Evolutionary conservation across 768 basidiomycete genomes (phyloP).

Genomic region (Crucibulum laeve): DNA sequence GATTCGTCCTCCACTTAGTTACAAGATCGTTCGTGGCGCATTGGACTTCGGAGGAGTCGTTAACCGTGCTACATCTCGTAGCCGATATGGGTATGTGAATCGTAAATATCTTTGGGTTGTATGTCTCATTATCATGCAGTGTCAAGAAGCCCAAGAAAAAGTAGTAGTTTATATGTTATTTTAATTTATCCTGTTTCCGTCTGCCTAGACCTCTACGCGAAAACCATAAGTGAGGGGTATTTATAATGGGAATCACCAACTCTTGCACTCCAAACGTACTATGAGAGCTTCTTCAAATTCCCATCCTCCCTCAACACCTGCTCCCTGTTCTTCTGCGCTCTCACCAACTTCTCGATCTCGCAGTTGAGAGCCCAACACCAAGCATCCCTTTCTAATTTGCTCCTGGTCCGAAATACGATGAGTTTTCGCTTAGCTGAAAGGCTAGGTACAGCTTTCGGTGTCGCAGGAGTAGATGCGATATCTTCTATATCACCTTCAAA

Average conservation of each 20-base stretch:
- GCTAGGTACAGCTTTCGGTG: slow-evolving; percentile 34
- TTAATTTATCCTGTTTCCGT: slow-evolving; percentile 1
- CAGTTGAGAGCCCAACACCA: slow-evolving; percentile 95
- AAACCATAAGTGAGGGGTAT: no score
- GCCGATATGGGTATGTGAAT: slow-evolving; percentile 80
- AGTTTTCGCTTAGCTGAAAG: slow-evolving; percentile 58
- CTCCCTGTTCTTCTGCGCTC: slow-evolving; percentile 62
- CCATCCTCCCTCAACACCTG: slow-evolving; percentile 62
- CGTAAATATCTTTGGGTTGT: not conserved
- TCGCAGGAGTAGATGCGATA: slow-evolving; percentile 20
- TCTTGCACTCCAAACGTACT: not conserved
- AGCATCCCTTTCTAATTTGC: slow-evolving; percentile 83
- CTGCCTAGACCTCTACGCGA: no score
- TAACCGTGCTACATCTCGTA: slow-evolving; percentile 73
- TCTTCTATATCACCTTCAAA: slow-evolving; percentile 22
- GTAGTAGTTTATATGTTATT: slow-evolving; percentile 15
- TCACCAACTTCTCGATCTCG: slow-evolving; percentile 80
- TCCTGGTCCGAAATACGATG: slow-evolving; percentile 68
- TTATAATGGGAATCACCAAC: no score
- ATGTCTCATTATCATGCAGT: slow-evolving; percentile 20
- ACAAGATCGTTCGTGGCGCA: slow-evolving; percentile 92
- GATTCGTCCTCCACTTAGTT: slow-evolving; percentile 42
- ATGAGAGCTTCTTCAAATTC: slow-evolving; percentile 34
- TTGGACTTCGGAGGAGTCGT: slow-evolving; percentile 90
- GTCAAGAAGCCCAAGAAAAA: slow-evolving; percentile 89